A percentile compares a stretch with the other conserved stretches of the same genome.
phyloP scores from a whole-genome alignment of 2,329 filamentous ascomycete species.

The Cadophora luteo-olivacea region DNA sequence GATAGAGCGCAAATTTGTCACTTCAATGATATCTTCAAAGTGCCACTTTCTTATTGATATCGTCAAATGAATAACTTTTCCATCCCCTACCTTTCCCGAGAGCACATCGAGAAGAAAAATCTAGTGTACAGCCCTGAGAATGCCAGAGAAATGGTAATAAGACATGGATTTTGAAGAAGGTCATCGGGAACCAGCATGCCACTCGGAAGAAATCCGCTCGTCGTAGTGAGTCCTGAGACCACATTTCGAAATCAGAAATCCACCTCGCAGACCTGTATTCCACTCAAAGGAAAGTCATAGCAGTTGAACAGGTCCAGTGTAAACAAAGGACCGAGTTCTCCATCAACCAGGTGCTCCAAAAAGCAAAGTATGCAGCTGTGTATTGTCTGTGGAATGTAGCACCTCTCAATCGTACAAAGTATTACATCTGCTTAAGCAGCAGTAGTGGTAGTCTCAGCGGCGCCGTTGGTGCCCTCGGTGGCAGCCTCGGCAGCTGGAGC shows the following conservation, averaged over 20 bases:
- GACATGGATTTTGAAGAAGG: slow-evolving; percentile 44
- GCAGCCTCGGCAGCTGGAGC: slow-evolving; percentile 49
- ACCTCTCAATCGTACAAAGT: slow-evolving; percentile 40
- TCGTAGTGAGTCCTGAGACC: slow-evolving; percentile 39
- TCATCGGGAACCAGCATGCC: slow-evolving; percentile 44
- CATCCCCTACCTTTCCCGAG: slow-evolving; percentile 43
- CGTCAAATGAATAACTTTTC: slow-evolving; percentile 43
- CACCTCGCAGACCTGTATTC: slow-evolving; percentile 35
- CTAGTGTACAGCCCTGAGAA: slow-evolving; percentile 48
- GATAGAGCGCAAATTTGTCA: background rate
- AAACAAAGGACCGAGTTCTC: slow-evolving; percentile 35
- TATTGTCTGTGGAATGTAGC: slow-evolving; percentile 36
- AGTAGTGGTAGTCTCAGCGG: slow-evolving; percentile 50
- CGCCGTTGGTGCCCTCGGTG: slow-evolving; percentile 65
- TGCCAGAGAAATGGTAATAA: slow-evolving; percentile 48
- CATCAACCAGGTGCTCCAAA: slow-evolving; percentile 37
- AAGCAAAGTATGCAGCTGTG: slow-evolving; percentile 25
- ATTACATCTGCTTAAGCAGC: slow-evolving; percentile 47
- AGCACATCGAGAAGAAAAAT: slow-evolving; percentile 45
- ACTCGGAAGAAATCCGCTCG: slow-evolving; percentile 39
- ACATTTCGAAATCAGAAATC: slow-evolving; percentile 36
- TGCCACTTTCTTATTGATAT: slow-evolving; percentile 27
- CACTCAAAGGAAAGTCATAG: slow-evolving; percentile 45
- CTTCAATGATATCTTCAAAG: background rate
- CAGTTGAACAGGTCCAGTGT: slow-evolving; percentile 35